A percentile compares a stretch with the other conserved stretches of the same genome.
Conservation (phyloP, 129 eudicot genomes). For the Cynara cardunculus region DNA sequence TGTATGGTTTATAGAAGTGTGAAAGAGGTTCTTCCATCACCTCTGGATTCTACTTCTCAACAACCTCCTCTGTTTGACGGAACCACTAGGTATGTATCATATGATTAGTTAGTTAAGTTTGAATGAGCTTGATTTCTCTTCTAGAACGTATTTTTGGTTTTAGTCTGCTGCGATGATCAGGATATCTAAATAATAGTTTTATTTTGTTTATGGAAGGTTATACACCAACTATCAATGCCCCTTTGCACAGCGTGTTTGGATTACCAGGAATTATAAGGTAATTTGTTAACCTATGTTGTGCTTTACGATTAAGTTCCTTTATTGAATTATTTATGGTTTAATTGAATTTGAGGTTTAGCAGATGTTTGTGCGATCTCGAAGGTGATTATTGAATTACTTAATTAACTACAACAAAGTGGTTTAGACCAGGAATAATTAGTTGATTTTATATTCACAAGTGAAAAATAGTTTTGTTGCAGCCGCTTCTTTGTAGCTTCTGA, state of each 20-base stretch:
- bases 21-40: constrained; percentile 41
- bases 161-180: neutral
- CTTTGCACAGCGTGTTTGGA: constrained; percentile 78
- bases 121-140: neutral
- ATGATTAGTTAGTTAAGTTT: neutral
- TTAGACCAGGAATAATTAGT: neutral
- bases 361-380: neutral
- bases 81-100: constrained; percentile 42
- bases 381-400: neutral
- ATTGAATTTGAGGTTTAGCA: neutral
- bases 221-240: constrained; percentile 58
- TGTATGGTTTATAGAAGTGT: constrained; percentile 29
- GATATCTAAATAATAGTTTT: neutral
- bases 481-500: neutral
- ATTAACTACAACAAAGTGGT: neutral
- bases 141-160: neutral
- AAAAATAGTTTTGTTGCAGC: neutral
- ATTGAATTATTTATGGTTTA: neutral
- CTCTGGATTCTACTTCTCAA: constrained; percentile 66
- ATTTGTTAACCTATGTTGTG: neutral
- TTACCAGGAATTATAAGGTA: constrained; percentile 80
- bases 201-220: constrained; percentile 43
- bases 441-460: neutral
- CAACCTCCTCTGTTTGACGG: constrained; percentile 78
- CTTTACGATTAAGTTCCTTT: neutral